Base-by-base conservation (phyloP, 331 rosid genomes). In the Pyracantha coccinea region DNA sequence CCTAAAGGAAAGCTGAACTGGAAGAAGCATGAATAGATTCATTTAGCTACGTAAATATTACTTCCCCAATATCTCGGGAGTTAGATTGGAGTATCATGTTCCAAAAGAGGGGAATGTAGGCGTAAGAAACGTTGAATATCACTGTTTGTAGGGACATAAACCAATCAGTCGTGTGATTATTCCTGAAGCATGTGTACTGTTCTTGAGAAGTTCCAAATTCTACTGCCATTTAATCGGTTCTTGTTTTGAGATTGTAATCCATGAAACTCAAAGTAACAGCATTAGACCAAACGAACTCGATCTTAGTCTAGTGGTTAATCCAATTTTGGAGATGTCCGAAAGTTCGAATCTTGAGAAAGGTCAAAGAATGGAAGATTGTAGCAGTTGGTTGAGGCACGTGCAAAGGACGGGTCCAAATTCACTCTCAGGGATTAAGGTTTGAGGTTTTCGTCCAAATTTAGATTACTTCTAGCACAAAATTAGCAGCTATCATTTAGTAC, bases 21-120 rank as follows among this genome's bases (percentile, higher is more conserved):
- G 76, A 92, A 86, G 85, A 91, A 94, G 83, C 14, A 1, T 75
- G 97, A 88, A 71, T 94, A 90, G 82, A 57, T 75, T 72, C 76
- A 71, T 75, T 55, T 70, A 62, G 67, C 20, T 31, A 32, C 57
- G 63, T 32, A 60, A 62, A n/a, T 64, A 64, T 28, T 8, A 58
- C 4, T 27, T 76, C 9, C 38, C 45, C 73, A 10, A 3, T 23
- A 38, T 74, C 33, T 71, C 75, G 57, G 60, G 32, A 74, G 75
- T 21, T 32, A 10, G 54, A 41, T 63, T 80, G 69, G n/a, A 41
- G 15, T 62, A 25, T 55, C 7, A 23, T 38, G 9, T 35, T 73
- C 50, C 58, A 17, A 10, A 16, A 32, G 69, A 32, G 50, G 15
- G 17, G 21, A 19, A 33, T 24, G 62, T 2, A 52, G 32, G 27